phyloP scores from a whole-genome alignment of 1,139 yeast species.

The Saccharomyces hybrid region DNA sequence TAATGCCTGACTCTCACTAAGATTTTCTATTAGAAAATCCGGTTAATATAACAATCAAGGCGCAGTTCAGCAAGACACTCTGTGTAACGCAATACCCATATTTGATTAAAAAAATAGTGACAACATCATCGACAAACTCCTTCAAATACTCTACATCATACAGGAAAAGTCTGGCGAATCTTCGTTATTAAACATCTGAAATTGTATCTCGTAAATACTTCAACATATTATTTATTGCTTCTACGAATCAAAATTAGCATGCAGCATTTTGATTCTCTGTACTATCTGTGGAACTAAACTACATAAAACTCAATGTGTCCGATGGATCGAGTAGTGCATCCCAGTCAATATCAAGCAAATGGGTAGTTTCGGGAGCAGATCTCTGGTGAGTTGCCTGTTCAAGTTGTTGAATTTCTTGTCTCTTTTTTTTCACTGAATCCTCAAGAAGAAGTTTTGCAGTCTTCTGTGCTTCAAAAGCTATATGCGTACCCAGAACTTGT shows the following conservation, averaged over 20 bases:
- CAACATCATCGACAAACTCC: neutral
- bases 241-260: neutral
- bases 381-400: constrained; percentile 6
- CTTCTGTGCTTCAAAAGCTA: constrained; percentile 8
- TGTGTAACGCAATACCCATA: neutral
- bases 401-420: constrained; percentile 6
- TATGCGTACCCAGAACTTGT: constrained; percentile 4
- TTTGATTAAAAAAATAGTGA: neutral
- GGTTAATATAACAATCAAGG: neutral
- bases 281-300: neutral
- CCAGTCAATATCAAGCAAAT: constrained; percentile 8
- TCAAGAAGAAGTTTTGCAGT: constrained; percentile 9
- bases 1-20: neutral
- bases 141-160: neutral
- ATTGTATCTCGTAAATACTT: neutral
- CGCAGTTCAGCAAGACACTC: neutral
- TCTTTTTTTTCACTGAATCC: constrained; percentile 9
- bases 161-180: neutral
- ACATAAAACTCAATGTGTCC: neutral
- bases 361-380: neutral
- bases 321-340: constrained; percentile 9
- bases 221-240: neutral
- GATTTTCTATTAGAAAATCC: neutral
- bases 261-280: neutral
- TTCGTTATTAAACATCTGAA: neutral